Conservation (phyloP, 2,329 filamentous ascomycete genomes). For the Bipolaris oryzae region DNA sequence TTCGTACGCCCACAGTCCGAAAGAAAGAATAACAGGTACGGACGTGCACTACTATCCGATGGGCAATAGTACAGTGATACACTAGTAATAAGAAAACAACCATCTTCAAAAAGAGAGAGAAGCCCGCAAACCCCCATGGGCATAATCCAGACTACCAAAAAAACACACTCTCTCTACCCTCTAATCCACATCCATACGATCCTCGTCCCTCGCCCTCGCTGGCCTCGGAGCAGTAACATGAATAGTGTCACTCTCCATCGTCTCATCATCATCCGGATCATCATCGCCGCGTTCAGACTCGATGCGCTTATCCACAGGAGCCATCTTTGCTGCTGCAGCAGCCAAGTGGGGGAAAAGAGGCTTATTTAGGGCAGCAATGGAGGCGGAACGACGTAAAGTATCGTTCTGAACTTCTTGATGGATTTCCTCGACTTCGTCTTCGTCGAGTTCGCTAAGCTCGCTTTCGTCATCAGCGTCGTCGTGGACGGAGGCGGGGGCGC, state of each 20-base stretch:
- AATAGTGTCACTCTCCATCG: neutral
- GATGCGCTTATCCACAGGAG: constrained; percentile 2
- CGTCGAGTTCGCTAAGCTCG: constrained; percentile 60
- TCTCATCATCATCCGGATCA: neutral
- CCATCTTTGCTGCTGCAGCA: neutral
- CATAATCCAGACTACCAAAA: neutral
- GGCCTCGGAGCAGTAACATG: neutral
- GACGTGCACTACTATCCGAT: neutral
- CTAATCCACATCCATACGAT: constrained; percentile 14
- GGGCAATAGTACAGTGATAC: neutral
- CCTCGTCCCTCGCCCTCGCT: neutral
- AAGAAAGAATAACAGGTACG: neutral
- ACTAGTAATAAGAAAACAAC: neutral
- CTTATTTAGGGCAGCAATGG: constrained; percentile 24
- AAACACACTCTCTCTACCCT: neutral
- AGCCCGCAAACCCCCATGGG: neutral
- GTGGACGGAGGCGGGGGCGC: constrained; percentile 62
- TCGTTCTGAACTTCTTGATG: constrained; percentile 29
- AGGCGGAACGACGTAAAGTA: constrained; percentile 19
- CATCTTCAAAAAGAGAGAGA: neutral
- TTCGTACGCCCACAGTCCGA: neutral
- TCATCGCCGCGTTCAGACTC: neutral
- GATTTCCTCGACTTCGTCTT: constrained; percentile 47
- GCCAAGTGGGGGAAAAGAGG: constrained; percentile 37
- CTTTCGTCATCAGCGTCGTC: constrained; percentile 62